Percentiles rank a stretch among this genome's conserved stretches.
Evolutionary conservation across 371 early-diverging fungal genomes (phyloP).

Genomic region (Saksenaea vasiformis): DNA sequence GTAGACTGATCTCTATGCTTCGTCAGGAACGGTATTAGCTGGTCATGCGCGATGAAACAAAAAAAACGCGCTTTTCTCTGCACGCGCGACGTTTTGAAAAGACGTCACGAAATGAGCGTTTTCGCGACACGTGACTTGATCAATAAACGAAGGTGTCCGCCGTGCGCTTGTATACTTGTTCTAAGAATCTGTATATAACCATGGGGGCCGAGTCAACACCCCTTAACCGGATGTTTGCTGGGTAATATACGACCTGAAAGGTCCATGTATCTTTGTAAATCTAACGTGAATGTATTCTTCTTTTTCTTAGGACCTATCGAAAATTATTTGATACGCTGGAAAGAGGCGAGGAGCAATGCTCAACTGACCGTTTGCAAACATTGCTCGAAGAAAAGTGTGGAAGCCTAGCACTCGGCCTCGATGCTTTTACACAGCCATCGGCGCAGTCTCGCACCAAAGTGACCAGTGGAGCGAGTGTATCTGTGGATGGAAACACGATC

Average conservation of each 20-base stretch:
- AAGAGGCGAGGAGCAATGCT: constrained; percentile 44
- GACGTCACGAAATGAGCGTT: too few relatives aligned
- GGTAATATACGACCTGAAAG: neutral
- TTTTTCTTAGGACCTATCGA: constrained; percentile 39
- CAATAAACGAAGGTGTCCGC: too few relatives aligned
- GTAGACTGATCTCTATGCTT: too few relatives aligned
- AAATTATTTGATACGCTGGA: constrained; percentile 47
- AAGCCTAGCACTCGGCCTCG: constrained; percentile 34
- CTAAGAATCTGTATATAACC: neutral
- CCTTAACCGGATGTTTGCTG: constrained; percentile 3
- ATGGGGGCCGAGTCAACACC: neutral
- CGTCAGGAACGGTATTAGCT: too few relatives aligned
- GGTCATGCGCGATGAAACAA: too few relatives aligned
- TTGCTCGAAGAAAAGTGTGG: constrained; percentile 38
- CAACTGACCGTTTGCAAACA: constrained; percentile 47
- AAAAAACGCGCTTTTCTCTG: too few relatives aligned
- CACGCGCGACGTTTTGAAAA: too few relatives aligned
- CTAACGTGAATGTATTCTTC: neutral
- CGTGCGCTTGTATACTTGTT: neutral
- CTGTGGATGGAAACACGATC: constrained; percentile 37
- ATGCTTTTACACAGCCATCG: constrained; percentile 33
- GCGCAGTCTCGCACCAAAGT: constrained; percentile 37
- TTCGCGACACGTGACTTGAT: too few relatives aligned
- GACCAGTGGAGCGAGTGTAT: constrained; percentile 20
- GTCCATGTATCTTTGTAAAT: neutral